Evolutionary conservation across 495 filamentous ascomycete species (phyloP).

Genomic region (Xylaria cubensis): DNA sequence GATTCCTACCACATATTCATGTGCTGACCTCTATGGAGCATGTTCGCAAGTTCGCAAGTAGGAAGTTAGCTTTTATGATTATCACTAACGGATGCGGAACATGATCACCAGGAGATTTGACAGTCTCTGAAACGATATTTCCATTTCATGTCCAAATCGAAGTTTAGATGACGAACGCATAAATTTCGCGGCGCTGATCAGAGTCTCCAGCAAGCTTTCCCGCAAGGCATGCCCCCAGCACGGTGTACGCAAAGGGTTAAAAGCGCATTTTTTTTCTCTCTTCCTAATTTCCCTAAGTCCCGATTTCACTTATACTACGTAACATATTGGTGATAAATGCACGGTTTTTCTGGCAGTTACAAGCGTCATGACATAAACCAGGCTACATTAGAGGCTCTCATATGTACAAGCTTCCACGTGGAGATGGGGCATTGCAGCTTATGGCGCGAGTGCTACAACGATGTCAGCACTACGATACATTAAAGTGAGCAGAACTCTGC

Average conservation of each 20-base stretch:
- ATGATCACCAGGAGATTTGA: not conserved
- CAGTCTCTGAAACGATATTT: not conserved
- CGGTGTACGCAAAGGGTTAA: not conserved
- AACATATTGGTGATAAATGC: not conserved
- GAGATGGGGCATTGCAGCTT: constrained; percentile 8
- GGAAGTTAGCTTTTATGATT: not conserved
- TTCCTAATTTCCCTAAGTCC: not conserved
- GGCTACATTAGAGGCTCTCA: not conserved
- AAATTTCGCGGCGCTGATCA: not conserved
- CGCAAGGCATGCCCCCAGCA: not conserved
- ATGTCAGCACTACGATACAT: not conserved
- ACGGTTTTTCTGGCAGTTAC: not conserved
- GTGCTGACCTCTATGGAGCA: not conserved
- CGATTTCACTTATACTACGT: not conserved
- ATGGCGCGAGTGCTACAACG: not conserved
- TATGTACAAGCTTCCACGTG: constrained; percentile 12
- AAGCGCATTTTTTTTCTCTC: not conserved
- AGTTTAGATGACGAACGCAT: not conserved
- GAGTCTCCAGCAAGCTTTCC: not conserved
- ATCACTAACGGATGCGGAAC: not conserved
- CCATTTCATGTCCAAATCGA: not conserved
- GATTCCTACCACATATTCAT: too few relatives aligned
- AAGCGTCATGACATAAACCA: not conserved
- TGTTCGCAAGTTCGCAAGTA: not conserved
- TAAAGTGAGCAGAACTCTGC: not conserved